Percentiles rank a stretch among this genome's conserved stretches.
Evolutionary conservation across 1,139 yeast genomes (phyloP).

Genomic region (Chernovozyma aurita): DNA sequence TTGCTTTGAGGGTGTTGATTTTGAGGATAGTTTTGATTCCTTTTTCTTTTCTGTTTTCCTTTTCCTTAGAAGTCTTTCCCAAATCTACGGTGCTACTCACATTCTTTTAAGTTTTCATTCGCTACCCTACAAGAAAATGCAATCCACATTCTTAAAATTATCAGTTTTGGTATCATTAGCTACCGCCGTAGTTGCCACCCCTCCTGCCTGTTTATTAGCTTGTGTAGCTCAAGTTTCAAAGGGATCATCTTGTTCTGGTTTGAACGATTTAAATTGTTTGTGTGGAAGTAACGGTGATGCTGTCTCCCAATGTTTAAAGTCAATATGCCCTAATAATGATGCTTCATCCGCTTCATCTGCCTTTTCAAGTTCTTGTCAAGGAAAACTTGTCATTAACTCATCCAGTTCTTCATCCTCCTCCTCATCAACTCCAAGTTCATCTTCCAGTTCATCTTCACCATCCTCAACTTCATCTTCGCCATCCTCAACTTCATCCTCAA

Average conservation of each 20-base stretch:
- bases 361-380: conserved; percentile 52
- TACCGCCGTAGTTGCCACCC: conserved; percentile 58
- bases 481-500: neutral
- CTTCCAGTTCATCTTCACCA: conserved; percentile 5
- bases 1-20: neutral
- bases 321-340: conserved; percentile 60
- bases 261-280: conserved; percentile 63
- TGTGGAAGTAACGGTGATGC: conserved; percentile 50
- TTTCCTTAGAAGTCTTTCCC: neutral
- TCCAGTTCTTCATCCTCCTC: conserved; percentile 24
- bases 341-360: conserved; percentile 54
- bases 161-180: conserved; percentile 50
- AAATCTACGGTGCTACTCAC: neutral
- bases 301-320: conserved; percentile 56
- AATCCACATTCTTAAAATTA: conserved; percentile 19
- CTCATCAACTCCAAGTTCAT: conserved; percentile 19
- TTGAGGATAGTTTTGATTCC: neutral
- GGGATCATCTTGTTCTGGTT: conserved; percentile 48
- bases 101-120: conserved; percentile 1
- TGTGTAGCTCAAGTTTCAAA: conserved; percentile 73
- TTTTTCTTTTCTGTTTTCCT: neutral
- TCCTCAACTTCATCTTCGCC: conserved; percentile 1
- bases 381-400: conserved; percentile 23
- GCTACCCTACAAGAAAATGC: conserved; percentile 2
- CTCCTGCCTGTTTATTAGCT: conserved; percentile 87